Conservation (phyloP, 495 filamentous ascomycete genomes). For the Penicillium argentinense region DNA sequence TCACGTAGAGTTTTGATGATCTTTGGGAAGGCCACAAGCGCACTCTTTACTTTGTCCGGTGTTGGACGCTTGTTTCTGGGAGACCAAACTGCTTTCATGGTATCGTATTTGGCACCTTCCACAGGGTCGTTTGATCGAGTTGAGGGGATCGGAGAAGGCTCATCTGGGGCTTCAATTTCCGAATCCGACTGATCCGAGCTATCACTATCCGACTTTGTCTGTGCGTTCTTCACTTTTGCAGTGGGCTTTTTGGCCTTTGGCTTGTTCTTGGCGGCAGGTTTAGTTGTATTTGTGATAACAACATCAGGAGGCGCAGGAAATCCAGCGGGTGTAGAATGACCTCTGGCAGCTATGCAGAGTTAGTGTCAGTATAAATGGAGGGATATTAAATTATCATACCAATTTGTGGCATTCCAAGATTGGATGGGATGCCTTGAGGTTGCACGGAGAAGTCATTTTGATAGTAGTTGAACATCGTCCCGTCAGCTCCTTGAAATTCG, state of each 20-base stretch:
- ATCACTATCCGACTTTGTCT: slow-evolving; percentile 47
- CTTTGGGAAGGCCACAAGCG: slow-evolving; percentile 59
- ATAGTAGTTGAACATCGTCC: slow-evolving; percentile 29
- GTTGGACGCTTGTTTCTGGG: slow-evolving; percentile 48
- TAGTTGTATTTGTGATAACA: slow-evolving; percentile 3
- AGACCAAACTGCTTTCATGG: slow-evolving; percentile 64
- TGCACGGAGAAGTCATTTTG: slow-evolving; percentile 33
- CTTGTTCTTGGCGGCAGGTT: slow-evolving; percentile 12
- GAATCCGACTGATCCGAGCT: slow-evolving; percentile 49
- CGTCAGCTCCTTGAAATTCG: slow-evolving; percentile 22
- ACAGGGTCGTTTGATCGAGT: slow-evolving; percentile 50
- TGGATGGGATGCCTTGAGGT: slow-evolving; percentile 7
- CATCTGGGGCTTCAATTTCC: slow-evolving; percentile 46
- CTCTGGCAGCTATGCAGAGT: neutral
- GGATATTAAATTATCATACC: no score
- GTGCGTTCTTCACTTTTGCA: slow-evolving; percentile 27
- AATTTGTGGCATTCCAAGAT: neutral
- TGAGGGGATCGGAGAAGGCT: slow-evolving; percentile 54
- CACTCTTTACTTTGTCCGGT: slow-evolving; percentile 49
- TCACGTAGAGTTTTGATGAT: slow-evolving; percentile 63
- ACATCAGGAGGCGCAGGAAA: neutral
- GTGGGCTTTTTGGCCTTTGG: slow-evolving; percentile 25
- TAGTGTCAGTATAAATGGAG: slow-evolving; percentile 2
- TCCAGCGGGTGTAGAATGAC: neutral
- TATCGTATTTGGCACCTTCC: slow-evolving; percentile 60